These are phyloP conservation scores for Dothistroma pini DNA, from an alignment of 2,329 filamentous ascomycete species.

Conservation along the genomic window DNA sequence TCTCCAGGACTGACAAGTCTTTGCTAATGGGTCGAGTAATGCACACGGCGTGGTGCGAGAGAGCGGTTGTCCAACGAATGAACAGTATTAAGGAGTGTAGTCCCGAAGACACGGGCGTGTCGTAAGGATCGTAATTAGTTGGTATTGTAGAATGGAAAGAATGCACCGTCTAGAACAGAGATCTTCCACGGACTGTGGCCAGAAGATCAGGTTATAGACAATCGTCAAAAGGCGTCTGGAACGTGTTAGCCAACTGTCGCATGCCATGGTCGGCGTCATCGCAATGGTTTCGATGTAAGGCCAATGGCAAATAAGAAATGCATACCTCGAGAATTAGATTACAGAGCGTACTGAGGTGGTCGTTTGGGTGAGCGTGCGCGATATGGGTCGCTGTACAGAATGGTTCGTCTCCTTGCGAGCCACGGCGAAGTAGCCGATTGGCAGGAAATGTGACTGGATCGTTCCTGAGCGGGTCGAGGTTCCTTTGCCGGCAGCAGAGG, in stretches of 20 bases:
- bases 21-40: conserved; percentile 23
- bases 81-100: conserved; percentile 50
- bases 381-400: conserved; percentile 19
- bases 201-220: conserved; percentile 36
- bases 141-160: conserved; percentile 45
- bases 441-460: conserved; percentile 36
- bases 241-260: conserved; percentile 29
- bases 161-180: conserved; percentile 36
- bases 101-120: conserved; percentile 42
- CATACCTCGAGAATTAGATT: conserved; percentile 51
- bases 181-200: conserved; percentile 23
- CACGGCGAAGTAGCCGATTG: conserved; percentile 42
- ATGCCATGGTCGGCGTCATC: conserved; percentile 19
- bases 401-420: conserved; percentile 37
- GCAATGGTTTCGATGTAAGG: conserved; percentile 26
- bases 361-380: conserved; percentile 23
- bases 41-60: conserved; percentile 35
- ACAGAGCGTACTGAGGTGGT: conserved; percentile 39
- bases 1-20: conserved; percentile 44
- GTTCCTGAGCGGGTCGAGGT: conserved; percentile 30
- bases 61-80: conserved; percentile 40
- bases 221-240: conserved; percentile 36
- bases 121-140: conserved; percentile 57
- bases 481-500: conserved; percentile 43
- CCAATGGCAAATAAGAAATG: conserved; percentile 21